These are phyloP conservation scores for Amniculicola lignicola DNA, from an alignment of 495 filamentous ascomycete species.

Conservation along the genomic window DNA sequence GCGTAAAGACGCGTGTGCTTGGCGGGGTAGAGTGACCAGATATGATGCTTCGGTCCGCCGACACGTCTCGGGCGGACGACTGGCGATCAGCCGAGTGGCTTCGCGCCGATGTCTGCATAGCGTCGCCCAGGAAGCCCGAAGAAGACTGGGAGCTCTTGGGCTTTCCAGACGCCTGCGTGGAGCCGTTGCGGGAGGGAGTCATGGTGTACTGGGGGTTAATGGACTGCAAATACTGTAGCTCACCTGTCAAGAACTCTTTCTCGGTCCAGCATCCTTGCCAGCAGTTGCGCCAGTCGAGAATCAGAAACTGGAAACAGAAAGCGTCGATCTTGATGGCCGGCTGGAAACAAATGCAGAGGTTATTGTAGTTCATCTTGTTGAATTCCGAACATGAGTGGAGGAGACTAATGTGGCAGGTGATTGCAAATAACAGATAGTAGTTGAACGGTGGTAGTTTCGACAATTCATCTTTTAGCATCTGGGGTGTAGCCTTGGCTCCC, in stretches of 20 bases:
- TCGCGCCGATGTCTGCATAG: conserved; percentile 15
- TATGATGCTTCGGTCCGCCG: conserved; percentile 17
- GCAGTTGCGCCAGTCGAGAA: conserved; percentile 88
- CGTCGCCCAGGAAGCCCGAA: conserved; percentile 24
- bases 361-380: conserved; percentile 93
- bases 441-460: conserved; percentile 88
- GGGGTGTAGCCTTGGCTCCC: conserved; percentile 71
- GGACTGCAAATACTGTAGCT: conserved; percentile 42
- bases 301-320: conserved; percentile 86
- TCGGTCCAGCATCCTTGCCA: conserved; percentile 97
- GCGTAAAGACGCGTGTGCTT: conserved; percentile 14
- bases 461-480: conserved; percentile 80
- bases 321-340: conserved; percentile 89
- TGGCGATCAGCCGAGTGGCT: conserved; percentile 26
- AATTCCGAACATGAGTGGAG: conserved; percentile 79
- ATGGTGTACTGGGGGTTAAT: neutral
- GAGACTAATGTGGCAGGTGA: conserved; percentile 87
- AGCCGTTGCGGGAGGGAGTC: conserved; percentile 16
- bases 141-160: conserved; percentile 19
- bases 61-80: conserved; percentile 17
- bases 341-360: conserved; percentile 91
- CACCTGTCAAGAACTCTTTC: conserved; percentile 68
- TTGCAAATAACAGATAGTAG: conserved; percentile 93
- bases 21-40: conserved; percentile 21
- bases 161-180: conserved; percentile 6